Evolutionary conservation across 306 rosid genomes (phyloP), one percentile per base, ranked within the genome.

Genomic region (Malus orientalis): DNA sequence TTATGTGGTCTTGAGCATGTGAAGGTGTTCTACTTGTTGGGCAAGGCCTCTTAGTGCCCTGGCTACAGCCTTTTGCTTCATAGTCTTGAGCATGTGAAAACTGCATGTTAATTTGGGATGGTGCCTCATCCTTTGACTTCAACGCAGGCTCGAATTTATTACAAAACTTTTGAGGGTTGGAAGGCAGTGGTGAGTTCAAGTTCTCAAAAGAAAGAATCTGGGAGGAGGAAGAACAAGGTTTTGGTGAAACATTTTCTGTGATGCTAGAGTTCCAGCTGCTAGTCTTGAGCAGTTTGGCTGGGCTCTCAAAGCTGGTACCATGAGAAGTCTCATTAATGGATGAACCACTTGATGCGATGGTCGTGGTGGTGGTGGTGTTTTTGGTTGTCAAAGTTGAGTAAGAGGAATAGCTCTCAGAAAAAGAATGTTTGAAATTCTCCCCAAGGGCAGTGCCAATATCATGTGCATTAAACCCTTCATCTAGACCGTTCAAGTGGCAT

Each of bases 1-100:
- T 78, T 69, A 93, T 81, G 79, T 91, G 98, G 45, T 88, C 98
- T 64, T 89, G 92, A 66, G 86, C 81, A 58, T 85, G 78, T 59
- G 85, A 73, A 19, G 77, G 74, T 42, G 78, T 59, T 81, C 86
- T 83, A 18, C 54, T 74, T 67, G 80, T 40, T 44, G 83, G 40
- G 53, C 13, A 49, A 33, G 87, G 69, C 74, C 82, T 84, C 74
- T 86, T 93, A 29, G 36, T 55, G 20, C 58, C 81, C 4, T 79
- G 79, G 2, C 69, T 66, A 67, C 8, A 22, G 20, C 80, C 14
- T 72, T 78, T 81, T 33, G 81, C 30, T 33, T 66, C 81, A 30
- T 9, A 30, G 38, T 29, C 62, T 22, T 51, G 88, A 45, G 61
- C 1, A 77, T 76, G 45, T 53, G 82, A 76, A 55, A 82, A 67